Evolutionary conservation across 768 basidiomycete genomes (phyloP).

Genomic region (Pholiota microspora): DNA sequence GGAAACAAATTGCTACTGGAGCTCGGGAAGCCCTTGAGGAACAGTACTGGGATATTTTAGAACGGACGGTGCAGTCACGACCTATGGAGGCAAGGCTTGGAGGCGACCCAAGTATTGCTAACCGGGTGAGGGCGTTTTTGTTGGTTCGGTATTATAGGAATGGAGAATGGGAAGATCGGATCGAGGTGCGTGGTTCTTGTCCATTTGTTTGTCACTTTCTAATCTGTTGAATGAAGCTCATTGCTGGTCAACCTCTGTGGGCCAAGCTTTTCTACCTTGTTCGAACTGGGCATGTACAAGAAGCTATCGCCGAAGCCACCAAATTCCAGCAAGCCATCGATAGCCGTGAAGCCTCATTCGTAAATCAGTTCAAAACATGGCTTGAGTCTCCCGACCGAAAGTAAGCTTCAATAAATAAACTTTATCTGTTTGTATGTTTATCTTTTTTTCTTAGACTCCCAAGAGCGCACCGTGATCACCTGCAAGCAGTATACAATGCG

Average conservation of each 20-base stretch:
- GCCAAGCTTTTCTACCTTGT: conserved; percentile 92
- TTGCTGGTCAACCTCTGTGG: conserved; percentile 89
- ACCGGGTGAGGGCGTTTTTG: conserved; percentile 88
- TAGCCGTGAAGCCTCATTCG: conserved; percentile 79
- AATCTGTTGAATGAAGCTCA: conserved; percentile 47
- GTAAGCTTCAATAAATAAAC: conserved; percentile 36
- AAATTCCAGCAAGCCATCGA: conserved; percentile 70
- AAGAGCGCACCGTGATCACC: conserved; percentile 73
- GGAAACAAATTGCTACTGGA: conserved; percentile 75
- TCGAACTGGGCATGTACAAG: conserved; percentile 77
- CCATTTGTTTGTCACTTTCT: not conserved
- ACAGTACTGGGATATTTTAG: conserved; percentile 84
- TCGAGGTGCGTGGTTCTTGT: conserved; percentile 62
- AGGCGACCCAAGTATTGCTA: conserved; percentile 86
- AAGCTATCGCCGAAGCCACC: conserved; percentile 76
- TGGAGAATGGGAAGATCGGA: conserved; percentile 84
- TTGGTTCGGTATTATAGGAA: conserved; percentile 75
- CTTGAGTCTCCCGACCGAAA: conserved; percentile 76
- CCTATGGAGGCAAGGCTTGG: conserved; percentile 86
- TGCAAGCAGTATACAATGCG: conserved; percentile 78
- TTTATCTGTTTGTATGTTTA: not conserved
- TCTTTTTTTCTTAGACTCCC: conserved; percentile 46
- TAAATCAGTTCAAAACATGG: conserved; percentile 82
- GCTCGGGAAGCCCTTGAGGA: conserved; percentile 82
- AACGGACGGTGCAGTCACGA: conserved; percentile 76